Percentiles rank a stretch among this genome's conserved stretches.
Conservation (phyloP, 495 filamentous ascomycete species). For the Pseudevernia furfuracea region DNA sequence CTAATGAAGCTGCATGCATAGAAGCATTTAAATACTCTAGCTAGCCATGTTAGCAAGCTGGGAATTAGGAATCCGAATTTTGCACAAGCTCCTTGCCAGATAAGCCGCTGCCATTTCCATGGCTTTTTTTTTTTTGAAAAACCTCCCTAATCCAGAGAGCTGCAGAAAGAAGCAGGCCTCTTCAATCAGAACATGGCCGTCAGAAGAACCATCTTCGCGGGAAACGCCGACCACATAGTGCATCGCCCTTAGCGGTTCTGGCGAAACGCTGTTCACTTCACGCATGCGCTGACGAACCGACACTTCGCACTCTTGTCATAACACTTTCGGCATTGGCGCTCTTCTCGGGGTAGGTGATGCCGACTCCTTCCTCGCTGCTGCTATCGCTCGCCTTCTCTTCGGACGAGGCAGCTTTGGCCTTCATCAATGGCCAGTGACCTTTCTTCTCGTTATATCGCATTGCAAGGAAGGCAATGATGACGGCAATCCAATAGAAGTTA, state of each 20-base stretch:
- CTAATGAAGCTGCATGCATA: not conserved
- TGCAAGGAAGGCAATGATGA: constrained; percentile 52
- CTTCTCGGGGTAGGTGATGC: constrained; percentile 14
- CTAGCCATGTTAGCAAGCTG: not conserved
- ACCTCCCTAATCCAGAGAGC: not conserved
- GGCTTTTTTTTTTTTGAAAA: not conserved
- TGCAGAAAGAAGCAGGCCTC: not conserved
- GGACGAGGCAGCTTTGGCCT: constrained; percentile 35
- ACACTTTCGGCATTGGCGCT: not conserved
- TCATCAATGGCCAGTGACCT: constrained; percentile 58
- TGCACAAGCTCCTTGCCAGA: not conserved
- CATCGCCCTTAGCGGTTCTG: not conserved
- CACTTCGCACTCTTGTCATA: constrained; percentile 7
- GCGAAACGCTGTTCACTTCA: not conserved
- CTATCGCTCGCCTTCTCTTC: constrained; percentile 35
- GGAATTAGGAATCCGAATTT: not conserved
- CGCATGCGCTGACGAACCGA: not conserved
- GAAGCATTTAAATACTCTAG: not conserved
- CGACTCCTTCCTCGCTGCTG: constrained; percentile 23
- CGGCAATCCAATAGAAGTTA: constrained; percentile 75
- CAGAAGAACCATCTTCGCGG: not conserved
- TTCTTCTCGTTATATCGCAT: constrained; percentile 63
- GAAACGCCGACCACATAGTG: not conserved
- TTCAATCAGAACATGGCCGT: not conserved
- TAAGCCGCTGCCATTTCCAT: not conserved